A percentile compares a stretch with the other conserved stretches of the same genome.
Evolutionary conservation across 2,329 filamentous ascomycete genomes (phyloP).

Genomic region (Orbilia blumenaviensis): DNA sequence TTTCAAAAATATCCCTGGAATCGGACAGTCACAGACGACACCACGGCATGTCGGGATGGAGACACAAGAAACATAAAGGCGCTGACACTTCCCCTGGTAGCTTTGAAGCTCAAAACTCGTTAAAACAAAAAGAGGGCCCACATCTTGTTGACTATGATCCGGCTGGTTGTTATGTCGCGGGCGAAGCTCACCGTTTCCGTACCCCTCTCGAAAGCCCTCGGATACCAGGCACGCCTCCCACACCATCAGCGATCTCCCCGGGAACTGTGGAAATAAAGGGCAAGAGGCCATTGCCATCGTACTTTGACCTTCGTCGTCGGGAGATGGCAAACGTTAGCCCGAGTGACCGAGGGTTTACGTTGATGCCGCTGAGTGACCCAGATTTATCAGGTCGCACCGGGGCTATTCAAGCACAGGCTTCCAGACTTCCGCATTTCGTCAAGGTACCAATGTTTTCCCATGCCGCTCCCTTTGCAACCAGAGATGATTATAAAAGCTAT

Average conservation of each 20-base stretch:
- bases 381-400: not conserved
- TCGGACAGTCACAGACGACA: slow-evolving; percentile 7
- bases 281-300: slow-evolving; percentile 33
- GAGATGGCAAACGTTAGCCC: slow-evolving; percentile 30
- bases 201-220: slow-evolving; percentile 36
- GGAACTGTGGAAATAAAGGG: slow-evolving; percentile 1
- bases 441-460: slow-evolving; percentile 44
- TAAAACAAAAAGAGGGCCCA: not conserved
- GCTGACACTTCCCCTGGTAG: not conserved
- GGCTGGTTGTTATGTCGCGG: slow-evolving; percentile 28
- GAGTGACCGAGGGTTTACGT: slow-evolving; percentile 32
- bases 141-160: slow-evolving; percentile 1
- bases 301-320: slow-evolving; percentile 46
- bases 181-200: slow-evolving; percentile 41
- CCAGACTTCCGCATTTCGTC: slow-evolving; percentile 38
- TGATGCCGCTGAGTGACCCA: slow-evolving; percentile 45
- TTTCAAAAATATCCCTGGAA: slow-evolving; percentile 1
- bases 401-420: not conserved
- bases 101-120: not conserved
- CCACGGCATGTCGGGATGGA: slow-evolving; percentile 17
- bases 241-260: slow-evolving; percentile 28
- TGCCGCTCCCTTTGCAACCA: slow-evolving; percentile 40
- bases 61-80: slow-evolving; percentile 7
- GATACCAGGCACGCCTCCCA: slow-evolving; percentile 29
- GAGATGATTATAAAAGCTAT: slow-evolving; percentile 43